These are phyloP conservation scores for Penicillium robsamsonii DNA, from an alignment of 495 filamentous ascomycete genomes.

Conservation along the genomic window DNA sequence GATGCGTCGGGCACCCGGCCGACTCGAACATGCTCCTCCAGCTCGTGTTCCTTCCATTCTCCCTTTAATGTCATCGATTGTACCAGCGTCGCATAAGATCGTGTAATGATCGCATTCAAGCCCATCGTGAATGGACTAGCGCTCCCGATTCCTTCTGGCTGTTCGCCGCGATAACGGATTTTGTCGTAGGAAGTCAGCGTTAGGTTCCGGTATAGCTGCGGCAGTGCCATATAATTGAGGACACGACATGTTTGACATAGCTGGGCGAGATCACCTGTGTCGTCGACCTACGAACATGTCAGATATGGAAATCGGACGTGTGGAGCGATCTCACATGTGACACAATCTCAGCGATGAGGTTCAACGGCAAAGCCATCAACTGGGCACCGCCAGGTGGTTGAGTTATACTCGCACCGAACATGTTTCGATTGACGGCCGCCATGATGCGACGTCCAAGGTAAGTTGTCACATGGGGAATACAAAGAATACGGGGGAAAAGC, in stretches of 20 bases:
- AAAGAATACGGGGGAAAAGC: slow-evolving; percentile 18
- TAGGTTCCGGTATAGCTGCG: slow-evolving; percentile 57
- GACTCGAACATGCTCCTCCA: slow-evolving; percentile 55
- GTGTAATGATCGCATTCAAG: slow-evolving; percentile 58
- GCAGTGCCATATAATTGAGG: slow-evolving; percentile 64
- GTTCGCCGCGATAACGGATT: slow-evolving; percentile 58
- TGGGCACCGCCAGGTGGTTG: slow-evolving; percentile 36
- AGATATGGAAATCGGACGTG: slow-evolving; percentile 8
- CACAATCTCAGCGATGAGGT: slow-evolving; percentile 57
- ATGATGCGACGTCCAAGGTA: slow-evolving; percentile 41
- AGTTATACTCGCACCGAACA: slow-evolving; percentile 45
- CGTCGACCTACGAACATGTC: slow-evolving; percentile 42
- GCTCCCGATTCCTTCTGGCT: slow-evolving; percentile 59
- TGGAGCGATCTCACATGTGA: slow-evolving; percentile 42
- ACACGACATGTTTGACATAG: slow-evolving; percentile 60
- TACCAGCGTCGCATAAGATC: slow-evolving; percentile 52
- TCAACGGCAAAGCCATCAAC: slow-evolving; percentile 53
- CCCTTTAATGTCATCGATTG: slow-evolving; percentile 53
- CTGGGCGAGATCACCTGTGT: slow-evolving; percentile 55
- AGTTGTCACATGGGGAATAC: slow-evolving; percentile 16
- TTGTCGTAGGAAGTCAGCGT: slow-evolving; percentile 58
- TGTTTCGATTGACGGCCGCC: slow-evolving; percentile 47
- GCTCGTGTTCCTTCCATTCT: slow-evolving; percentile 56
- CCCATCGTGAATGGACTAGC: slow-evolving; percentile 63
- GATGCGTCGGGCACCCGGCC: slow-evolving; percentile 60